Conservation (phyloP, 1,284 basidiomycete species). For the Naganishia liquefaciens region DNA sequence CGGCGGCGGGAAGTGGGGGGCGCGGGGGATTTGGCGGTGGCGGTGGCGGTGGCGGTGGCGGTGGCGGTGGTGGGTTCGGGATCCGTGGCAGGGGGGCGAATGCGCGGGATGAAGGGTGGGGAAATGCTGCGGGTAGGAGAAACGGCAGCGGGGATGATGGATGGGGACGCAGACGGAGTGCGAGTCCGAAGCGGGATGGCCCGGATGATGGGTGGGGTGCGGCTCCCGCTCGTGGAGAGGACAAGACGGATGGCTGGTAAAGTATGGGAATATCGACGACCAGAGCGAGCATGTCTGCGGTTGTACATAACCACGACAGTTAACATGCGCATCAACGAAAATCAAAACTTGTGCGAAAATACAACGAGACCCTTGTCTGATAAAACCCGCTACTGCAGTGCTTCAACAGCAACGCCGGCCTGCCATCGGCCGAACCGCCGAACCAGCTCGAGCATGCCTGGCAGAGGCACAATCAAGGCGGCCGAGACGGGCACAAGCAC, state of each 20-base stretch:
- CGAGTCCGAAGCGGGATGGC: background rate
- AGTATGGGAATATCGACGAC: too few relatives aligned
- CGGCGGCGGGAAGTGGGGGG: background rate
- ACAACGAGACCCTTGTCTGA: background rate
- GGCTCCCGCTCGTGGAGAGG: background rate
- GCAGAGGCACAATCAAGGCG: conserved; percentile 42
- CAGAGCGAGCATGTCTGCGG: background rate
- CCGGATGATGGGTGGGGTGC: conserved; percentile 18
- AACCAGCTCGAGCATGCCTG: conserved; percentile 44
- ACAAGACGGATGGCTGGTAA: conserved; percentile 1
- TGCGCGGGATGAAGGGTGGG: background rate
- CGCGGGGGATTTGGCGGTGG: background rate
- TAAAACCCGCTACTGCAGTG: conserved; percentile 37
- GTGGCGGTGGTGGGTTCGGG: background rate
- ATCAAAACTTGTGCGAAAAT: background rate
- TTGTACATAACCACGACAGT: background rate
- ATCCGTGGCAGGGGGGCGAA: background rate
- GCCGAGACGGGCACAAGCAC: conserved; percentile 43
- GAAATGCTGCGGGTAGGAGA: background rate
- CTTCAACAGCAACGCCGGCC: conserved; percentile 48
- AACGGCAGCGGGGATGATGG: background rate
- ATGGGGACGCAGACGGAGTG: background rate
- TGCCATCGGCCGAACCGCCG: conserved; percentile 50
- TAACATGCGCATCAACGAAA: background rate
- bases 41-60: background rate